These are phyloP conservation scores for Hypoxylon sp. DNA, from an alignment of 2,329 filamentous ascomycete species.

Conservation along the genomic window DNA sequence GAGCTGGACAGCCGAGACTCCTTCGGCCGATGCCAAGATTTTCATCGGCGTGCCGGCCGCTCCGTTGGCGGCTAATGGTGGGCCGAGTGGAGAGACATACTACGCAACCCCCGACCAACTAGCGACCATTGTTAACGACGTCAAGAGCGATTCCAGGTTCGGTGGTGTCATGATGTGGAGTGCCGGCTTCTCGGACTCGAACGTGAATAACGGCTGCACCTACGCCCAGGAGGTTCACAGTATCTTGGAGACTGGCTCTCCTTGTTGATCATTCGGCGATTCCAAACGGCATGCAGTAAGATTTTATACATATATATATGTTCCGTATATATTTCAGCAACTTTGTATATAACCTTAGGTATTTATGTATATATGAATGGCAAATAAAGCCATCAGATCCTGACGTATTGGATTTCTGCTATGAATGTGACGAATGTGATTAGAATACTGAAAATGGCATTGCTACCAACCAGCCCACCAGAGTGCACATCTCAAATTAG, in stretches of 20 bases:
- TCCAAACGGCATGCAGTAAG: background rate
- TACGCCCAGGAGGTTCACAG: conserved; percentile 60
- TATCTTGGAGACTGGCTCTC: conserved; percentile 55
- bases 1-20: conserved; percentile 51
- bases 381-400: background rate
- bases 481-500: too few species aligned
- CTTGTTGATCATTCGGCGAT: conserved; percentile 43
- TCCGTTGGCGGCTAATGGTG: conserved; percentile 56
- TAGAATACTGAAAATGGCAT: too few species aligned
- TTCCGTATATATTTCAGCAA: conserved; percentile 2
- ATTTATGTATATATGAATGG: conserved; percentile 8
- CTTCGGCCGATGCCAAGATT: conserved; percentile 57
- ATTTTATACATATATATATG: too few species aligned
- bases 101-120: conserved; percentile 56
- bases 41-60: conserved; percentile 59
- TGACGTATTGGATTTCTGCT: too few species aligned
- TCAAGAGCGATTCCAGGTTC: conserved; percentile 53
- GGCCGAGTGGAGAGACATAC: conserved; percentile 53
- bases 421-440: background rate
- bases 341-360: background rate
- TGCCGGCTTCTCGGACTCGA: conserved; percentile 59
- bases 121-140: conserved; percentile 51
- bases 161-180: conserved; percentile 61
- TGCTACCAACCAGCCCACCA: too few species aligned
- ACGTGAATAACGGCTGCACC: conserved; percentile 56